Conservation (phyloP, 441 rosid genomes). For the Croton setiger region DNA sequence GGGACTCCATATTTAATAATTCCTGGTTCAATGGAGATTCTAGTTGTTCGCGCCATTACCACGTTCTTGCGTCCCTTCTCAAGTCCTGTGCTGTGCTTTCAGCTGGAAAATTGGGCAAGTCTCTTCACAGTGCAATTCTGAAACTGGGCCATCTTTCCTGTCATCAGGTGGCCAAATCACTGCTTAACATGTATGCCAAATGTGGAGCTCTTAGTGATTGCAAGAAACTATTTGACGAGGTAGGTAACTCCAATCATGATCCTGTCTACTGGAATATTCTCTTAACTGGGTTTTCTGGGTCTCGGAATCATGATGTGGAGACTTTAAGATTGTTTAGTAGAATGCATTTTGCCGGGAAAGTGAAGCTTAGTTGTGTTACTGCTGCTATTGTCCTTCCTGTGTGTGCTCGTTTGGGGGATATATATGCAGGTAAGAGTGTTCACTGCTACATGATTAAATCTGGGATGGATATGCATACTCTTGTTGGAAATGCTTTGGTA, state of each 20-base stretch:
- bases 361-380: slow-evolving; percentile 59
- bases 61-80: slow-evolving; percentile 46
- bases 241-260: slow-evolving; percentile 47
- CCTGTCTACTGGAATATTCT: slow-evolving; percentile 82
- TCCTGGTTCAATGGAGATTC: slow-evolving; percentile 16
- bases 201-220: slow-evolving; percentile 55
- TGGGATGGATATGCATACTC: slow-evolving; percentile 58
- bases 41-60: slow-evolving; percentile 36
- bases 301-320: slow-evolving; percentile 37
- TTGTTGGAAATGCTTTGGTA: slow-evolving; percentile 70
- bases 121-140: slow-evolving; percentile 42
- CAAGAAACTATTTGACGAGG: slow-evolving; percentile 48
- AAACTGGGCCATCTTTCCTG: slow-evolving; percentile 59
- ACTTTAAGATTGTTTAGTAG: slow-evolving; percentile 47
- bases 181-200: slow-evolving; percentile 83
- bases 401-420: slow-evolving; percentile 55
- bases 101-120: slow-evolving; percentile 43
- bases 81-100: slow-evolving; percentile 57
- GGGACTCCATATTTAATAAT: slow-evolving; percentile 21
- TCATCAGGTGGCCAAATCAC: slow-evolving; percentile 52
- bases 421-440: slow-evolving; percentile 44
- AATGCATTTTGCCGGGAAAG: slow-evolving; percentile 37
- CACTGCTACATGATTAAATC: slow-evolving; percentile 54
- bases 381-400: slow-evolving; percentile 64
- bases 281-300: slow-evolving; percentile 59